Conservation (phyloP, 2,329 filamentous ascomycete genomes). For the Fusarium euwallaceae region DNA sequence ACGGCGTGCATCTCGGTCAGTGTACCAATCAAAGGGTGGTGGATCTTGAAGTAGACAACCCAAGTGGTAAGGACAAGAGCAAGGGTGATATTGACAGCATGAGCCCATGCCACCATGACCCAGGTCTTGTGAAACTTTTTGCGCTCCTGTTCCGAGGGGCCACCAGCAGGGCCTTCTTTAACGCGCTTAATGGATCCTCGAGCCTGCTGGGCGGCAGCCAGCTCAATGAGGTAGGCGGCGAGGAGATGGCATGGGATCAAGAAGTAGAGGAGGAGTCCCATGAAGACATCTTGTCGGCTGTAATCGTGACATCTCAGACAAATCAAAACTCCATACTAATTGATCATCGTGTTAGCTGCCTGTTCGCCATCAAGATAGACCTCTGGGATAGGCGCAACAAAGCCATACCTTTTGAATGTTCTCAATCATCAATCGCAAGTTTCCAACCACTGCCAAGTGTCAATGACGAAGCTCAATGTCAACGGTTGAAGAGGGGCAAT, state of each 20-base stretch:
- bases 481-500: conserved; percentile 28
- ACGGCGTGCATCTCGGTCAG: conserved; percentile 91
- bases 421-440: conserved; percentile 93
- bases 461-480: conserved; percentile 31
- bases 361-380: not conserved
- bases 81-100: conserved; percentile 85
- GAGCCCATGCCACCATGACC: conserved; percentile 83
- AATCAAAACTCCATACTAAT: conserved; percentile 93
- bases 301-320: conserved; percentile 93
- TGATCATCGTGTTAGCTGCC: conserved; percentile 15
- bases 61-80: conserved; percentile 85
- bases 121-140: conserved; percentile 81
- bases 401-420: conserved; percentile 89
- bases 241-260: conserved; percentile 92
- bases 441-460: conserved; percentile 80
- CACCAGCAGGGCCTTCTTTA: conserved; percentile 60
- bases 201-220: conserved; percentile 84
- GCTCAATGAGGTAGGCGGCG: conserved; percentile 90
- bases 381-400: not conserved
- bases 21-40: conserved; percentile 94
- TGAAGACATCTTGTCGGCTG: conserved; percentile 79
- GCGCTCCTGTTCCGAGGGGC: conserved; percentile 69
- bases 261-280: conserved; percentile 84
- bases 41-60: conserved; percentile 90
- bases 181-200: conserved; percentile 72